Evolutionary conservation across 2,329 filamentous ascomycete genomes (phyloP).

Genomic region (Rhexocercosporidium sp.): DNA sequence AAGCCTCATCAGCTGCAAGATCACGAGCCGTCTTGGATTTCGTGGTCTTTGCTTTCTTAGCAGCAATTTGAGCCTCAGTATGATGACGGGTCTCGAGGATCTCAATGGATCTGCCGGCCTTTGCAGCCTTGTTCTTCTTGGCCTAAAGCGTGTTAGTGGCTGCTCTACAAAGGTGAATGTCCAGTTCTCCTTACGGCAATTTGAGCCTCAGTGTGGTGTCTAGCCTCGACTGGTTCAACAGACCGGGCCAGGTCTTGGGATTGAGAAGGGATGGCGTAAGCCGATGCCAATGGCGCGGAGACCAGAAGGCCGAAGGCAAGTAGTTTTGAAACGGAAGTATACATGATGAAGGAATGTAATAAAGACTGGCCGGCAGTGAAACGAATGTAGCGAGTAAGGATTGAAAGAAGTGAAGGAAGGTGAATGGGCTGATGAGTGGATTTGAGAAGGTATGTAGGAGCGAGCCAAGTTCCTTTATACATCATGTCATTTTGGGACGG

Average conservation of each 20-base stretch:
- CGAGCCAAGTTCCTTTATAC: slow-evolving; percentile 28
- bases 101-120: slow-evolving; percentile 20
- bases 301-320: slow-evolving; percentile 38
- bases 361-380: slow-evolving; percentile 41
- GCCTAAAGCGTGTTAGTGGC: background rate
- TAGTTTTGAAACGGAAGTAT: slow-evolving; percentile 38
- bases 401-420: slow-evolving; percentile 16
- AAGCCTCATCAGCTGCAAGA: slow-evolving; percentile 15
- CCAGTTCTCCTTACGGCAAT: slow-evolving; percentile 23
- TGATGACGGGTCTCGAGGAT: slow-evolving; percentile 25
- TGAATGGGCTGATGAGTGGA: slow-evolving; percentile 26
- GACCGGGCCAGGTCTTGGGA: slow-evolving; percentile 26
- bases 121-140: slow-evolving; percentile 28
- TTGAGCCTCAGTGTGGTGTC: slow-evolving; percentile 33
- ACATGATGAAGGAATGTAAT: slow-evolving; percentile 35
- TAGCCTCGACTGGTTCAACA: slow-evolving; percentile 27
- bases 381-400: slow-evolving; percentile 29
- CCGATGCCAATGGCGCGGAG: slow-evolving; percentile 34
- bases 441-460: slow-evolving; percentile 23
- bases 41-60: slow-evolving; percentile 30
- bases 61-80: slow-evolving; percentile 34
- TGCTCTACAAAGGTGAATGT: background rate
- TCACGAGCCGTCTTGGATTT: slow-evolving; percentile 14
- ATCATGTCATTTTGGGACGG: slow-evolving; percentile 16
- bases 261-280: slow-evolving; percentile 27